phyloP scores from a whole-genome alignment of 352 stramenopile species.

The Phytophthora chlamydospora region DNA sequence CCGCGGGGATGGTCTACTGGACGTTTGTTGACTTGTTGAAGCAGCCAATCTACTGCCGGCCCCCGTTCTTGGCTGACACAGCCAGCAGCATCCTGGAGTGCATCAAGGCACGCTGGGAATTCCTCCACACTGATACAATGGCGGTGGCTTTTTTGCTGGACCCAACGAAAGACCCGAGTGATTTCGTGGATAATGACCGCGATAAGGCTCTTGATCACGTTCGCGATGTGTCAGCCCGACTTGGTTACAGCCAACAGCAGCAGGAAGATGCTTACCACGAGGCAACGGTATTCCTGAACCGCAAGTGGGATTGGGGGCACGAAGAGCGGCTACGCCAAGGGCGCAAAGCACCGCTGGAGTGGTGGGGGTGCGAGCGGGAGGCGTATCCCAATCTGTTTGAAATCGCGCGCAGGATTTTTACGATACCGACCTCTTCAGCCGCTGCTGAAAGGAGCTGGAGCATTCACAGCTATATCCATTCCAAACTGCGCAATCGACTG shows the following conservation, averaged over 20 bases:
- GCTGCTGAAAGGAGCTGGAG: conserved; percentile 15
- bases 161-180: too few relatives aligned
- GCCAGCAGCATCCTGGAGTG: not conserved
- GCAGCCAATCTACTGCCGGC: not conserved
- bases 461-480: conserved; percentile 9
- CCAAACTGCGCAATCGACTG: conserved; percentile 4
- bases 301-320: conserved; percentile 1
- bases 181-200: not conserved
- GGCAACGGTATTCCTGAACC: not conserved
- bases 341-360: conserved; percentile 4
- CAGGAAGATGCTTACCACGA: not conserved
- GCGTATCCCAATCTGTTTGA: conserved; percentile 4
- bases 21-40: conserved; percentile 9
- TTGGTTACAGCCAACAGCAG: not conserved
- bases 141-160: too few relatives aligned
- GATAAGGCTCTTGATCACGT: not conserved
- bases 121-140: too few relatives aligned
- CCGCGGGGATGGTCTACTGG: conserved; percentile 1
- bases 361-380: not conserved
- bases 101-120: too few relatives aligned
- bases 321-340: not conserved
- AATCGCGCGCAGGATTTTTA: conserved; percentile 9
- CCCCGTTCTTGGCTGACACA: not conserved
- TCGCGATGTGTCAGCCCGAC: conserved; percentile 1
- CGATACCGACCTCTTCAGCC: conserved; percentile 11